These are phyloP conservation scores for Aureoboletus auriporus DNA, from an alignment of 768 basidiomycete species.

Conservation along the genomic window DNA sequence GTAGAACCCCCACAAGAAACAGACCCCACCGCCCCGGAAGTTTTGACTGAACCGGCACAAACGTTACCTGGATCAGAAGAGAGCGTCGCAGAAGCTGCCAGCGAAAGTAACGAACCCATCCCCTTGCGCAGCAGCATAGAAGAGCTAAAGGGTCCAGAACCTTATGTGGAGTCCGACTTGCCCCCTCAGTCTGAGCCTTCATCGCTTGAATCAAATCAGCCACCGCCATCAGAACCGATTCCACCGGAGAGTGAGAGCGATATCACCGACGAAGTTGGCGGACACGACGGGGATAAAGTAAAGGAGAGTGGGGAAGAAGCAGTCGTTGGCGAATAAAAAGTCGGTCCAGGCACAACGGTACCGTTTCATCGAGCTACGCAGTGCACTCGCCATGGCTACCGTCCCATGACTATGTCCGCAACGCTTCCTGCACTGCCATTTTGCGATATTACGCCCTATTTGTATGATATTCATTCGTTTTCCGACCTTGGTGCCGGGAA, in stretches of 20 bases:
- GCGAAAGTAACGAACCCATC: constrained; percentile 6
- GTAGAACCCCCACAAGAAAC: constrained; percentile 7
- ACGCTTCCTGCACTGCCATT: constrained; percentile 11
- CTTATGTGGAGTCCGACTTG: constrained; percentile 6
- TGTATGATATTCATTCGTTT: neutral
- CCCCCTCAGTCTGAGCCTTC: constrained; percentile 1
- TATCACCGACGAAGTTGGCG: constrained; percentile 30
- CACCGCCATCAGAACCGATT: constrained; percentile 29
- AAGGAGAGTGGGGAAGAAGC: constrained; percentile 12
- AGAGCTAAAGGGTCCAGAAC: neutral
- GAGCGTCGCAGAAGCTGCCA: neutral
- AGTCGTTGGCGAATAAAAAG: constrained; percentile 4
- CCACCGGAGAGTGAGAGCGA: constrained; percentile 32
- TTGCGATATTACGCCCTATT: neutral
- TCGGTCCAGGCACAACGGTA: constrained; percentile 9
- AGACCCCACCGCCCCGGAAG: neutral
- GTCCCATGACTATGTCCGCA: constrained; percentile 9
- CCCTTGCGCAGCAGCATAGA: constrained; percentile 1
- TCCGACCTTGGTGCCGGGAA: constrained; percentile 1
- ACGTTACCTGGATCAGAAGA: constrained; percentile 3
- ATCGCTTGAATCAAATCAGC: constrained; percentile 26
- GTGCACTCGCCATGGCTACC: constrained; percentile 2
- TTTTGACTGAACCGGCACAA: constrained; percentile 3
- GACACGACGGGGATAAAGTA: constrained; percentile 18
- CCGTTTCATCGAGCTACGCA: constrained; percentile 17